Base-by-base conservation (phyloP, 1,284 basidiomycete species). In the Peniophora sp. region DNA sequence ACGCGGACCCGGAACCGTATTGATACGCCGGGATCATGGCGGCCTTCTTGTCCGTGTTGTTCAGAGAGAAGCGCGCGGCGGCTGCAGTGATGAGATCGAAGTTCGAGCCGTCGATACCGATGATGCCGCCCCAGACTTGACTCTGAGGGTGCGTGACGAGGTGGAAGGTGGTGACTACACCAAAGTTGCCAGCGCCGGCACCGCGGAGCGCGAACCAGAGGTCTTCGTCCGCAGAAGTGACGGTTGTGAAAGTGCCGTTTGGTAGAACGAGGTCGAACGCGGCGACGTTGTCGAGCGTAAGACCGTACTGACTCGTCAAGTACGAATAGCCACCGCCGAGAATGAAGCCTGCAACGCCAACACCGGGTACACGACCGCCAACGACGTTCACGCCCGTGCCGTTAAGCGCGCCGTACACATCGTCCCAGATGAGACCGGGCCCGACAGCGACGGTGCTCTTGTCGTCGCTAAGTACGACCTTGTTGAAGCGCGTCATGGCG, bases 141-240 rank as follows among this genome's bases (percentile, higher is more conserved):
- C 68, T 68, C 61, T 82, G 79, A 22, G 78, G 72, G 61, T 72
- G 72, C 0, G 77, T 69, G 55, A 73, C 70, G 25, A 84, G 55
- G 0, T 72, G 79, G 60, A 83, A 79, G 48, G 69, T 71, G 1
- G 79, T 83, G 3, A 83, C 79, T 32, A 83, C 77, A 1, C 80
- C 81, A 50, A 41, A 22, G 39, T 41, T 56, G 27, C 8, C 12
- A 52, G 20, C 2, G n/a, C 39, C 39, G 9, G 27, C 27, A 12
- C 27, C 73, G 65, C 65, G 69, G 39, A 74, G 54, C 12, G 64
- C 69, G 43, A 63, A 71, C 53, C 72, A 73, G 2, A 75, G 58
- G 45, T 73, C 67, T 1, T 58, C 48, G 45, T 66, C 55, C 2
- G 52, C 53, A 3, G 50, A 55, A 2, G 57, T 61, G 12, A 68